These are phyloP conservation scores for Rhodotorula sp. DNA, from an alignment of 1,284 basidiomycete genomes.

Conservation along the genomic window DNA sequence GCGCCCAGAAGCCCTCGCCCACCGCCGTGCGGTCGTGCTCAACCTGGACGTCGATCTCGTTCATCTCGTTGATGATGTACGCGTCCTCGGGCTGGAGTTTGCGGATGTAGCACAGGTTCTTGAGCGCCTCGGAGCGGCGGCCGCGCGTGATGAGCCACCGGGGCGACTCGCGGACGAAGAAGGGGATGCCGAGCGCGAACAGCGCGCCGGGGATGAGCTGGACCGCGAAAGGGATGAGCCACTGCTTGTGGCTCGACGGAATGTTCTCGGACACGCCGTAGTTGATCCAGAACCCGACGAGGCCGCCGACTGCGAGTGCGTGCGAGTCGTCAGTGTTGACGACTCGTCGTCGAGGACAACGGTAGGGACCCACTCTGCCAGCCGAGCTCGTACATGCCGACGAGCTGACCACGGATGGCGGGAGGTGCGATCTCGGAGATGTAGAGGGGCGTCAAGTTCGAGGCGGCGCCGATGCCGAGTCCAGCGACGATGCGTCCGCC, in stretches of 20 bases:
- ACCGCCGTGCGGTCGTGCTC: slow-evolving; percentile 36
- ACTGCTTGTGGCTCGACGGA: slow-evolving; percentile 5
- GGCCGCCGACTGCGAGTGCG: slow-evolving; percentile 21
- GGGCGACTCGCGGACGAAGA: slow-evolving; percentile 60
- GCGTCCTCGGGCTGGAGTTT: slow-evolving; percentile 20
- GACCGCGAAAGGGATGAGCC: slow-evolving; percentile 40
- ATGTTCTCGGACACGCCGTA: slow-evolving; percentile 28
- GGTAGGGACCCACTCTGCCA: slow-evolving; percentile 40
- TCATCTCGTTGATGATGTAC: slow-evolving; percentile 33
- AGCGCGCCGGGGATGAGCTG: slow-evolving; percentile 59
- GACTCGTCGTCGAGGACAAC: background rate
- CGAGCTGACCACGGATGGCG: slow-evolving; percentile 46
- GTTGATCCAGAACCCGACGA: slow-evolving; percentile 35
- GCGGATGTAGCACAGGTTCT: slow-evolving; percentile 54
- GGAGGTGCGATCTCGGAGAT: slow-evolving; percentile 45
- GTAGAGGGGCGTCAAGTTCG: slow-evolving; percentile 47
- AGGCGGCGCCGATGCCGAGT: slow-evolving; percentile 39
- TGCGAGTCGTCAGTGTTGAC: background rate
- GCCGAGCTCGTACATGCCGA: slow-evolving; percentile 48
- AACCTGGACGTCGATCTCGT: slow-evolving; percentile 36
- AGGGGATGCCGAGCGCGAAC: slow-evolving; percentile 54
- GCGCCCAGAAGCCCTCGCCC: slow-evolving; percentile 32
- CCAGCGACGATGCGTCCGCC: slow-evolving; percentile 47
- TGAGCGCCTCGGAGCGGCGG: slow-evolving; percentile 57
- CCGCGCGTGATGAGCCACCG: slow-evolving; percentile 62